phyloP scores from a whole-genome alignment of 257 asterid genomes.

The Agastache rugosa region DNA sequence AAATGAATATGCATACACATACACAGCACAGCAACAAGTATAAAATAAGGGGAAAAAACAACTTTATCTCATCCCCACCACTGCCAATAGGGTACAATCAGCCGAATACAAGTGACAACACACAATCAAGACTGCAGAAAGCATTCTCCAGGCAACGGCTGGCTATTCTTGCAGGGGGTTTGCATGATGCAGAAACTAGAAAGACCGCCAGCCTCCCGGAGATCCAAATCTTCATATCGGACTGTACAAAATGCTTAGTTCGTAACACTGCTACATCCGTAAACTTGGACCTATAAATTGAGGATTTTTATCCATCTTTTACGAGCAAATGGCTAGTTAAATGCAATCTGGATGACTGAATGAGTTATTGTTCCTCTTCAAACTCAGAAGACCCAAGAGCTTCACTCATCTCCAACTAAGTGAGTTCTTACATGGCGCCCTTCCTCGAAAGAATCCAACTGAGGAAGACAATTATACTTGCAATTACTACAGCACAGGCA shows the following conservation, averaged over 20 bases:
- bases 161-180: background rate
- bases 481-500: conserved; percentile 38
- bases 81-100: background rate
- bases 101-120: background rate
- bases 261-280: background rate
- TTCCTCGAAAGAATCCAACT: background rate
- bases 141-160: background rate
- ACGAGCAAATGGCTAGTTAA: conserved; percentile 9
- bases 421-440: background rate
- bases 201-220: conserved; percentile 8
- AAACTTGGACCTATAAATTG: background rate
- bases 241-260: background rate
- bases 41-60: background rate
- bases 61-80: background rate
- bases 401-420: conserved; percentile 17
- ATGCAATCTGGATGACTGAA: background rate
- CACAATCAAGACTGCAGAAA: background rate
- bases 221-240: background rate
- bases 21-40: too few species aligned
- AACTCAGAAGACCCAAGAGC: conserved; percentile 20
- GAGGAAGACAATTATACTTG: conserved; percentile 22
- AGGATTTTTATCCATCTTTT: conserved; percentile 3
- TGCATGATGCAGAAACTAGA: conserved; percentile 15
- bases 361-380: conserved; percentile 15
- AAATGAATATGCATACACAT: background rate